A percentile compares a stretch with the other conserved stretches of the same genome.
phyloP scores from a whole-genome alignment of 768 basidiomycete species.

The Trametes meyenii region DNA sequence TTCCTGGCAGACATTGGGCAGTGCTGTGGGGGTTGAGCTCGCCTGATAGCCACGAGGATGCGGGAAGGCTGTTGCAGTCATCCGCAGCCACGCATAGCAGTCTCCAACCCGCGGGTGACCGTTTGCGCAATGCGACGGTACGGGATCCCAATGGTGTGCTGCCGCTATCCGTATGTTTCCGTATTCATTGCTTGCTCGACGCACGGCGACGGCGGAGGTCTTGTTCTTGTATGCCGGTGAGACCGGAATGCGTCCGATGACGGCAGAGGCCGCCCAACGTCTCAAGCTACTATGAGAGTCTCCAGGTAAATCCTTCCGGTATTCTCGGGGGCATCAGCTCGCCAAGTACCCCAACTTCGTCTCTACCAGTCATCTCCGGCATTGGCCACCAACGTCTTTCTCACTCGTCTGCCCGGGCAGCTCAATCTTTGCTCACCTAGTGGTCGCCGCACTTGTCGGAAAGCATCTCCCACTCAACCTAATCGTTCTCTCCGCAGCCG shows the following conservation, averaged over 20 bases:
- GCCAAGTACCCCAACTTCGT: background rate
- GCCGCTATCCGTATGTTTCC: background rate
- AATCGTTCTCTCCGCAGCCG: too few relatives aligned
- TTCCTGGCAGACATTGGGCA: background rate
- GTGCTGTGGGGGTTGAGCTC: background rate
- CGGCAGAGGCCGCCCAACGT: too few relatives aligned
- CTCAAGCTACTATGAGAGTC: too few relatives aligned
- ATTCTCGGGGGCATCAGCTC: slow-evolving; percentile 1
- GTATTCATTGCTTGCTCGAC: background rate
- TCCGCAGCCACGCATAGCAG: background rate
- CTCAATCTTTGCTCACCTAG: too few relatives aligned
- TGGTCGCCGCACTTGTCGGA: too few relatives aligned
- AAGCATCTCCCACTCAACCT: too few relatives aligned
- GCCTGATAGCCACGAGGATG: slow-evolving; percentile 3
- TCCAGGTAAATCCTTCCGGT: background rate
- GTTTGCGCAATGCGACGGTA: too few relatives aligned
- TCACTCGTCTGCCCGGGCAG: too few relatives aligned
- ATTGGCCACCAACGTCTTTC: too few relatives aligned
- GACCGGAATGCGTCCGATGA: background rate
- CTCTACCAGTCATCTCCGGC: background rate
- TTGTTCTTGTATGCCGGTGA: background rate
- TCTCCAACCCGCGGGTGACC: background rate
- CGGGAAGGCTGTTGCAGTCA: slow-evolving; percentile 1
- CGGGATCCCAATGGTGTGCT: background rate
- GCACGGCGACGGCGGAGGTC: background rate